Percentiles rank a stretch among this genome's conserved stretches.
Evolutionary conservation across 495 filamentous ascomycete species (phyloP).

Genomic region (Tuber calosporum): DNA sequence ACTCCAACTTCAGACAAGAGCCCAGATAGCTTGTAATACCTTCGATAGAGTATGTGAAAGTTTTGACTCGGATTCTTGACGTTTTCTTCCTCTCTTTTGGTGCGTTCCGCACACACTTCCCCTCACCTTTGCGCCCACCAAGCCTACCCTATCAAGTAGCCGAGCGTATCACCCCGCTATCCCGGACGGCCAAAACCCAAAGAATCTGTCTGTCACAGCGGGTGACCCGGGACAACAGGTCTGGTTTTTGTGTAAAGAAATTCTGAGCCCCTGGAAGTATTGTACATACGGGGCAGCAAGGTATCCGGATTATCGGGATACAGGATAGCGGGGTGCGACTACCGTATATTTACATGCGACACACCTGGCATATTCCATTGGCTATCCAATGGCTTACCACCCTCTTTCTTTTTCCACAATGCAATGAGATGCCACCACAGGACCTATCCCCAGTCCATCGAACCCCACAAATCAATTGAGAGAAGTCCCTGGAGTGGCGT

Average conservation of each 20-base stretch:
- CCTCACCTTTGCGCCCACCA: not conserved
- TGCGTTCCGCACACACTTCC: not conserved
- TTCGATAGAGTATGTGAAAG: not conserved
- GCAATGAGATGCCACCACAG: not conserved
- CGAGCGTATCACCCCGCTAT: not conserved
- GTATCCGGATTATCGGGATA: too few relatives aligned
- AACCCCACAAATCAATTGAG: not conserved
- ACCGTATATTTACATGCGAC: not conserved
- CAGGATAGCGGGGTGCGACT: too few relatives aligned
- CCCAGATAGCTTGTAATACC: not conserved
- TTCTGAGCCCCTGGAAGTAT: too few relatives aligned
- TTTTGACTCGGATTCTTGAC: not conserved
- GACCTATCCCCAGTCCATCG: not conserved
- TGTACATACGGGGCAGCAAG: too few relatives aligned
- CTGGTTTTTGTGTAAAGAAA: too few relatives aligned
- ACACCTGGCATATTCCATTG: not conserved
- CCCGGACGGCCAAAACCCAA: too few relatives aligned
- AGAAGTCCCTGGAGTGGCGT: not conserved
- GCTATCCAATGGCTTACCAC: not conserved
- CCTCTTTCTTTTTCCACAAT: not conserved
- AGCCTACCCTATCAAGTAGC: not conserved
- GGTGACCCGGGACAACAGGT: too few relatives aligned
- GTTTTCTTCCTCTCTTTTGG: not conserved
- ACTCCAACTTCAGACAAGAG: not conserved
- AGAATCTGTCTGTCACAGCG: too few relatives aligned